Conservation (phyloP, 805 yeast species). For the Candida ulmi region DNA sequence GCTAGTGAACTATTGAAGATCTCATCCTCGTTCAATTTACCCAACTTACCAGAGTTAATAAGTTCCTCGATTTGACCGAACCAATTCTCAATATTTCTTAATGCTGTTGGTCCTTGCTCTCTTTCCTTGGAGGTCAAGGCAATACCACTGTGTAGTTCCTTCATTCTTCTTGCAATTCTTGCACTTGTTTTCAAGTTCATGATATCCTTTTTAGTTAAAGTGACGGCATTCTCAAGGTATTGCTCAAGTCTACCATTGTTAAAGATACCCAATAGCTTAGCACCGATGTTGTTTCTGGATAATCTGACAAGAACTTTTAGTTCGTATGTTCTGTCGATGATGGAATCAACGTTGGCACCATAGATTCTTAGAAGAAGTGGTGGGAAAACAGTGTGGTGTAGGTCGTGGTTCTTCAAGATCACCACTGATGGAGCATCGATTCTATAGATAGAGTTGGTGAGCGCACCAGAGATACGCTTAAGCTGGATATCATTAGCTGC, state of each 20-base stretch:
- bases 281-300: constrained; percentile 78
- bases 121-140: constrained; percentile 54
- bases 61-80: constrained; percentile 36
- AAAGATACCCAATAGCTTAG: constrained; percentile 82
- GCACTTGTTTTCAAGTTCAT: constrained; percentile 71
- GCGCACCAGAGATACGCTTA: constrained; percentile 80
- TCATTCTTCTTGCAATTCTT: constrained; percentile 93
- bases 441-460: constrained; percentile 85
- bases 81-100: constrained; percentile 77
- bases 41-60: constrained; percentile 33
- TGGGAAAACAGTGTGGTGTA: constrained; percentile 41
- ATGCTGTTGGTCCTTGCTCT: constrained; percentile 56
- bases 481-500: constrained; percentile 42
- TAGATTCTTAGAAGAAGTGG: constrained; percentile 72
- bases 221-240: constrained; percentile 74
- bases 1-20: constrained; percentile 43
- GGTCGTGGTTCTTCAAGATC: constrained; percentile 27
- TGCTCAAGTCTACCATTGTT: constrained; percentile 93
- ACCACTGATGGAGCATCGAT: constrained; percentile 49
- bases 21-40: constrained; percentile 29
- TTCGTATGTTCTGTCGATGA: constrained; percentile 84
- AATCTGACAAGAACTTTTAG: constrained; percentile 66
- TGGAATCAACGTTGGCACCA: constrained; percentile 80
- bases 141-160: constrained; percentile 82
- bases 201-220: constrained; percentile 69